phyloP scores from a whole-genome alignment of 495 filamentous ascomycete species.

The Penicillium subrubescens region DNA sequence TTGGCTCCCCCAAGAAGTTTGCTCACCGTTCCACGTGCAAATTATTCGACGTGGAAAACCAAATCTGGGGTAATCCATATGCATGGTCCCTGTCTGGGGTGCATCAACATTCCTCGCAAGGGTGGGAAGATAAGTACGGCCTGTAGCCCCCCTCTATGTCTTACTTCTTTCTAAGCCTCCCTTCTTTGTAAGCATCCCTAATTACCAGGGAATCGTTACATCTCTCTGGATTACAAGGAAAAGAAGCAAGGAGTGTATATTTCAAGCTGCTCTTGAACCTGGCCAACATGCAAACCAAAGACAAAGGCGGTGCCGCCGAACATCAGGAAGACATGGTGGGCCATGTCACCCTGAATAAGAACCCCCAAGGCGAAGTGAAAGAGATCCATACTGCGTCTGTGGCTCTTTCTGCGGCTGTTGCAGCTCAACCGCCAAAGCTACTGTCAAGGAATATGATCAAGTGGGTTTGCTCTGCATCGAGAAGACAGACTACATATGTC shows the following conservation, averaged over 20 bases:
- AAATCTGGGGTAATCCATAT: neutral
- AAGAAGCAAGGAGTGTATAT: neutral
- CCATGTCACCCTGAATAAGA: constrained; percentile 1
- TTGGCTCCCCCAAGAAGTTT: neutral
- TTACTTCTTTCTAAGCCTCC: neutral
- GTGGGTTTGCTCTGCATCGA: neutral
- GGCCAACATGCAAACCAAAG: neutral
- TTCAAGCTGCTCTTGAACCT: neutral
- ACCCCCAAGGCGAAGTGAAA: neutral
- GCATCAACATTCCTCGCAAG: neutral
- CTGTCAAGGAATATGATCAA: constrained; percentile 5
- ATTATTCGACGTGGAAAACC: neutral
- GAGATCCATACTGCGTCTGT: constrained; percentile 2
- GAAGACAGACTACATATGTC: no score
- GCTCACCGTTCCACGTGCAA: neutral
- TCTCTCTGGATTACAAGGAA: neutral
- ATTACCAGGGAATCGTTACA: neutral
- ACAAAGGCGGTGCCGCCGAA: neutral
- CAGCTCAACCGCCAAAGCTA: neutral
- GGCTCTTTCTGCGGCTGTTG: neutral
- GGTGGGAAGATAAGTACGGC: neutral
- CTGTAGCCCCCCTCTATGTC: neutral
- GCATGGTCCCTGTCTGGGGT: neutral
- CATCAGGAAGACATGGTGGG: neutral
- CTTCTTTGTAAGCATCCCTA: neutral